Evolutionary conservation across 2,329 filamentous ascomycete genomes (phyloP), one percentile per base, ranked within the genome.

Genomic region (Bertia moriformis): DNA sequence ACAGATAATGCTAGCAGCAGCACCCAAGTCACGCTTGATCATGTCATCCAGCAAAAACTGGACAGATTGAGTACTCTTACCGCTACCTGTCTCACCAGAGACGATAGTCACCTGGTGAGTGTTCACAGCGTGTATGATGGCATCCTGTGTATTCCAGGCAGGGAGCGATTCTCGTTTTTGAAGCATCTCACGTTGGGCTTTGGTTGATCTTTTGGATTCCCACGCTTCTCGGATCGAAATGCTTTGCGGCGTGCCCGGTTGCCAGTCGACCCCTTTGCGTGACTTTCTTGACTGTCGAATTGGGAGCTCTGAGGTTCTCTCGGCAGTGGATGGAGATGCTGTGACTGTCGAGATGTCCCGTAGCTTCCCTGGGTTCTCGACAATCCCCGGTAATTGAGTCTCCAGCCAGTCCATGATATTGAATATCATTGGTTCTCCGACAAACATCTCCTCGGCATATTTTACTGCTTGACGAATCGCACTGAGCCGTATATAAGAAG

Each of bases 21-120:
- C 69, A 12, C 79, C 80, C 18, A 79, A 59, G 35, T 67, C 61
- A 22, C 66, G 63, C 41, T 70, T 59, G 41, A 83, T 80, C 48
- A 83, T 60, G 47, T 83, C 75, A 45, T 84, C 80, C 1, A 85
- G 61, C 10, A 85, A 61, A 51, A 84, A 85, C 48, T 84, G 80
- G 4, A 83, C 78, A 7, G 74, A 78, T 49, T 85, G 80, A 0
- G 80, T 84, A 43, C 74, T 82, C 54, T 85, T 85, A 49, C 80
- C 80, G 27, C 76, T 82, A 38, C 80, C 80, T 14, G 80, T 85
- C 56, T 84, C 80, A 46, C 80, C 80, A 18, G 78, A 82, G 39
- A 85, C 78, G 44, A 85, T 83, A 0, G 75, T 81, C 13, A 84
- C 78, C 52, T 82, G 75, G 48, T 78, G 66, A 1, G 58, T 55